These are phyloP conservation scores for Ramalina peruviana DNA, from an alignment of 495 filamentous ascomycete genomes.

Conservation along the genomic window DNA sequence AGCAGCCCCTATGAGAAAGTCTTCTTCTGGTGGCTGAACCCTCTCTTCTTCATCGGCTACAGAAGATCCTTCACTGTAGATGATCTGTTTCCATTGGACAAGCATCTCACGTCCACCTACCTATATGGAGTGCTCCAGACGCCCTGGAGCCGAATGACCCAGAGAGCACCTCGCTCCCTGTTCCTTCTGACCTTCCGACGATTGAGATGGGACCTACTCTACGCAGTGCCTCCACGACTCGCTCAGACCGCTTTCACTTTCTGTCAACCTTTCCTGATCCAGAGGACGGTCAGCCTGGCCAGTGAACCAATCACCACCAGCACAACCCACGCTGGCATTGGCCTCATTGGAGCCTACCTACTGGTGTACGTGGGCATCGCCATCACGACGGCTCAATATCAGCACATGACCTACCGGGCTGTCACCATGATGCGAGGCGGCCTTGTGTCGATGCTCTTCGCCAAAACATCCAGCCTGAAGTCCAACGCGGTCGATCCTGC, in stretches of 20 bases:
- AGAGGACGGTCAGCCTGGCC: slow-evolving; percentile 35
- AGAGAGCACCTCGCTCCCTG: slow-evolving; percentile 27
- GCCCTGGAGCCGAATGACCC: slow-evolving; percentile 22
- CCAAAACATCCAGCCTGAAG: slow-evolving; percentile 31
- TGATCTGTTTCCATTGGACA: slow-evolving; percentile 34
- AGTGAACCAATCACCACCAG: slow-evolving; percentile 24
- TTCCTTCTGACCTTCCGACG: slow-evolving; percentile 32
- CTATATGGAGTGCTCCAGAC: slow-evolving; percentile 25
- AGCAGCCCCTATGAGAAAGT: slow-evolving; percentile 36
- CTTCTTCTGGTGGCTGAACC: slow-evolving; percentile 48
- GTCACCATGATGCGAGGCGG: slow-evolving; percentile 47
- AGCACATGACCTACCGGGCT: slow-evolving; percentile 42
- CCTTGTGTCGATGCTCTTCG: slow-evolving; percentile 43
- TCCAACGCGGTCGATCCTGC: slow-evolving; percentile 33
- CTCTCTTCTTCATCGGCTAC: slow-evolving; percentile 37
- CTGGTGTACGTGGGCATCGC: slow-evolving; percentile 49
- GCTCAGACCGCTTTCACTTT: slow-evolving; percentile 45
- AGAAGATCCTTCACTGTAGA: slow-evolving; percentile 26
- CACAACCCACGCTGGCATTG: slow-evolving; percentile 39
- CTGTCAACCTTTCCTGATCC: slow-evolving; percentile 50
- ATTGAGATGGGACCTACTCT: slow-evolving; percentile 32
- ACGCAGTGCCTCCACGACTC: slow-evolving; percentile 37
- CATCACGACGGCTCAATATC: slow-evolving; percentile 38
- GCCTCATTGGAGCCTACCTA: slow-evolving; percentile 49
- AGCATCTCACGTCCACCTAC: slow-evolving; percentile 27